Evolutionary conservation across 257 asterid species (phyloP).

Genomic region (Lycium ferocissimum): DNA sequence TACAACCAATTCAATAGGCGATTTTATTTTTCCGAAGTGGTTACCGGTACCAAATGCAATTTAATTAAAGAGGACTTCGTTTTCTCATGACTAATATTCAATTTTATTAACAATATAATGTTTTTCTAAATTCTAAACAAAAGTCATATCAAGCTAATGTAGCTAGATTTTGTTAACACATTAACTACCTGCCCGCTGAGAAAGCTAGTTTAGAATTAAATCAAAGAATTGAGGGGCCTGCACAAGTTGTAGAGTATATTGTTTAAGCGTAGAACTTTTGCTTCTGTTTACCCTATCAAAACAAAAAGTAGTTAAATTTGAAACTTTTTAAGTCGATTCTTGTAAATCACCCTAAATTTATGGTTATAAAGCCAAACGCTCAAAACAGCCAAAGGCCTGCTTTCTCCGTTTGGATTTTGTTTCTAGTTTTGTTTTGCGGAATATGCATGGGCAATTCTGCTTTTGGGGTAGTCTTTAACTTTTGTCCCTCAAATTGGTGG

Average conservation of each 20-base stretch:
- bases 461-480: too few species aligned
- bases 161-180: not conserved
- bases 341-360: too few species aligned
- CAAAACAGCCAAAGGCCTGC: not conserved
- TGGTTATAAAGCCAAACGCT: not conserved
- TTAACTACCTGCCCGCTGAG: not conserved
- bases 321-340: too few species aligned
- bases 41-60: conserved; percentile 1
- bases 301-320: too few species aligned
- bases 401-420: not conserved
- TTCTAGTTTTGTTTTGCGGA: too few species aligned
- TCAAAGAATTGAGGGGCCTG: not conserved
- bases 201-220: not conserved
- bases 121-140: not conserved
- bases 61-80: not conserved
- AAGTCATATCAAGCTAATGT: not conserved
- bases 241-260: not conserved
- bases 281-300: too few species aligned
- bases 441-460: too few species aligned
- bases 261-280: not conserved
- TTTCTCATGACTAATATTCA: not conserved
- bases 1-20: not conserved
- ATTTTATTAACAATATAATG: not conserved
- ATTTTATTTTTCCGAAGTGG: not conserved
- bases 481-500: too few species aligned